Evolutionary conservation across 2,329 filamentous ascomycete species (phyloP).

Genomic region (Microsporum canis): DNA sequence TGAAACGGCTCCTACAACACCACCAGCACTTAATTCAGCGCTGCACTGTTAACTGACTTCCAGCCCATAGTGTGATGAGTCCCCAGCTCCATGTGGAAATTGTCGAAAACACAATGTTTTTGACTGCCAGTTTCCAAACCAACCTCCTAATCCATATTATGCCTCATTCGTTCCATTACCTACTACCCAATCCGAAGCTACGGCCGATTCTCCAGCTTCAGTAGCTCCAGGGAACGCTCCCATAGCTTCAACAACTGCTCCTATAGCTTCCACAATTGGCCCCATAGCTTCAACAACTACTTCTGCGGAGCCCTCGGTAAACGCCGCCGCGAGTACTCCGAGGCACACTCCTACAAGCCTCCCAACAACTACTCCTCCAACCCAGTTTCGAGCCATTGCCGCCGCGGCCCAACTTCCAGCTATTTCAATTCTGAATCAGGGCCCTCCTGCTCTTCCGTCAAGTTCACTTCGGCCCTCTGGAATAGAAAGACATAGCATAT

Average conservation of each 20-base stretch:
- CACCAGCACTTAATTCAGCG: background rate
- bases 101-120: conserved; percentile 19
- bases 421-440: conserved; percentile 4
- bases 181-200: background rate
- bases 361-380: background rate
- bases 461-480: conserved; percentile 3
- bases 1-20: background rate
- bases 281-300: background rate
- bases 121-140: conserved; percentile 16
- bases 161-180: background rate
- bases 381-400: background rate
- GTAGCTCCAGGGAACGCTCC: background rate
- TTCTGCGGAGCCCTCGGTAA: background rate
- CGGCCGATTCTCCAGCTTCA: background rate
- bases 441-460: background rate
- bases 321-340: background rate
- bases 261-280: background rate
- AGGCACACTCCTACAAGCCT: background rate
- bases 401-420: conserved; percentile 7
- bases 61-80: conserved; percentile 17
- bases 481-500: conserved; percentile 15
- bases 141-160: conserved; percentile 4
- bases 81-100: conserved; percentile 18
- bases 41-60: background rate
- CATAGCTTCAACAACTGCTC: background rate